Conservation (phyloP, 129 eudicot species). For the Lactuca sativa region DNA sequence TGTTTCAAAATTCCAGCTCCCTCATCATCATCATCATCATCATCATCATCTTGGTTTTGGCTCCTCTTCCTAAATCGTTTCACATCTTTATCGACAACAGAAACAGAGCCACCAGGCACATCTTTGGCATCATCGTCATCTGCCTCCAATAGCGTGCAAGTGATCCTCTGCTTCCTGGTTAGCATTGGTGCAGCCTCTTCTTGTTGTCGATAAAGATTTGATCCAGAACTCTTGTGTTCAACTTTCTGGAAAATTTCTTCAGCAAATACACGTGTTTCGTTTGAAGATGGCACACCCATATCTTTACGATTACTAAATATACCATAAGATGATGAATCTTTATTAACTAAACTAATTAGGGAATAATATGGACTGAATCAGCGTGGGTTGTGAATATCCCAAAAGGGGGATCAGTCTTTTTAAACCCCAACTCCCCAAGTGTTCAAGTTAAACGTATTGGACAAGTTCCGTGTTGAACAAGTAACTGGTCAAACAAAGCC, state of each 20-base stretch:
- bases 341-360: constrained; percentile 74
- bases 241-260: constrained; percentile 63
- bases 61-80: constrained; percentile 78
- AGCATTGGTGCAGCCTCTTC: constrained; percentile 82
- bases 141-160: constrained; percentile 78
- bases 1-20: constrained; percentile 39
- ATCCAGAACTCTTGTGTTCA: constrained; percentile 54
- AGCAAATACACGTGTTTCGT: constrained; percentile 58
- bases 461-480: too few relatives aligned
- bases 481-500: too few relatives aligned
- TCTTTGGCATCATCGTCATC: constrained; percentile 62
- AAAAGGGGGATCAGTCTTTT: constrained; percentile 74
- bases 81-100: constrained; percentile 44
- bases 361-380: constrained; percentile 48
- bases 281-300: constrained; percentile 55
- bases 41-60: constrained; percentile 65
- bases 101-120: constrained; percentile 27
- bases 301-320: constrained; percentile 52
- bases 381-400: constrained; percentile 80
- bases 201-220: constrained; percentile 68
- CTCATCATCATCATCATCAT: constrained; percentile 76
- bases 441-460: too few relatives aligned
- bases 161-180: constrained; percentile 62
- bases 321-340: constrained; percentile 71
- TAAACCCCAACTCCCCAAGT: constrained; percentile 82